These are phyloP conservation scores for Silene noctiflora DNA, from an alignment of 179 eudicot species.

Conservation along the genomic window DNA sequence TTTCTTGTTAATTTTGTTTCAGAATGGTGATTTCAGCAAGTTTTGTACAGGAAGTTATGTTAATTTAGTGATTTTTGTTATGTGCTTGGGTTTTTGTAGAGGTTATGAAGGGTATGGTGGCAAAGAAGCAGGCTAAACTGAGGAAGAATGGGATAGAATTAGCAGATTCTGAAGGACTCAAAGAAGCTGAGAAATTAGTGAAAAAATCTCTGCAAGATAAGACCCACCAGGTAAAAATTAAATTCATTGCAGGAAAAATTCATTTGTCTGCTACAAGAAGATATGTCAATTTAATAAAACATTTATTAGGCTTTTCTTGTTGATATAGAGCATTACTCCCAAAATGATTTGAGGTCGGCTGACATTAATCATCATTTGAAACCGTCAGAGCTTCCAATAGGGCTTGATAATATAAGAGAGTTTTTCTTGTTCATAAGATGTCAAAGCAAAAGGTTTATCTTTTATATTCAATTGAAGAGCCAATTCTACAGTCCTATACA, in stretches of 20 bases:
- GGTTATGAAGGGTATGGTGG: slow-evolving; percentile 82
- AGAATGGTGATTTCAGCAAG: background rate
- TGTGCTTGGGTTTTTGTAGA: slow-evolving; percentile 37
- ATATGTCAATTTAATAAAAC: too few relatives aligned
- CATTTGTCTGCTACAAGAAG: too few relatives aligned
- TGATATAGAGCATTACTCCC: too few relatives aligned
- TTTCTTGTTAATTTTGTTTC: background rate
- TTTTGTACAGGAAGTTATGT: background rate
- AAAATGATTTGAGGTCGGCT: too few relatives aligned
- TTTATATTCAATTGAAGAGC: background rate
- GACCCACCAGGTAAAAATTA: slow-evolving; percentile 41
- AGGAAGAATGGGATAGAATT: slow-evolving; percentile 46
- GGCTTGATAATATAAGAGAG: too few relatives aligned
- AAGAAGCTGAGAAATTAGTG: slow-evolving; percentile 37
- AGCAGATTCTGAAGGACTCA: slow-evolving; percentile 34
- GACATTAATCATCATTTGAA: too few relatives aligned
- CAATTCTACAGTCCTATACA: background rate
- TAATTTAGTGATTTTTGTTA: background rate
- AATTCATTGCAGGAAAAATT: background rate
- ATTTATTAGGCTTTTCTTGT: too few relatives aligned
- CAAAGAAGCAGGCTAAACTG: slow-evolving; percentile 74
- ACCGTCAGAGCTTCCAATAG: too few relatives aligned
- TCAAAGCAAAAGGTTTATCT: background rate
- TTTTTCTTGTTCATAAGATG: too few relatives aligned
- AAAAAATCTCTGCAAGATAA: slow-evolving; percentile 47